Evolutionary conservation across 768 basidiomycete species (phyloP).

Genomic region (Lactarius tabidus): DNA sequence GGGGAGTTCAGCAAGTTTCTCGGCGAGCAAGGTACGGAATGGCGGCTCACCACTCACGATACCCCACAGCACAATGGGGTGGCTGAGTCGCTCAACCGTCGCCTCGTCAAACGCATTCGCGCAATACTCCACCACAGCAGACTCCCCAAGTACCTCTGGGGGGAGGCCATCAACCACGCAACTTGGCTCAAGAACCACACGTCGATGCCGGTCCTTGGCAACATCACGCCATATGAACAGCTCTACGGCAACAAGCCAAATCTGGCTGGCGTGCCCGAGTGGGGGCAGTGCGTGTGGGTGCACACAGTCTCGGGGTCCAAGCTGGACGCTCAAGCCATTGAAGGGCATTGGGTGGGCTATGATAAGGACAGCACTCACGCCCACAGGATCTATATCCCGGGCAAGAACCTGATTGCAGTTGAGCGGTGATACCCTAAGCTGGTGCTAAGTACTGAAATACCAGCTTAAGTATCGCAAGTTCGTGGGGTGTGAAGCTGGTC

Average conservation of each 20-base stretch:
- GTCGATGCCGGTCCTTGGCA: constrained; percentile 23
- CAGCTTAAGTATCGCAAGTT: no score
- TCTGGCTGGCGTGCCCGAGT: constrained; percentile 17
- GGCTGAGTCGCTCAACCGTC: background rate
- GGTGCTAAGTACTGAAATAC: no score
- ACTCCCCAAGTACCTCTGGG: constrained; percentile 31
- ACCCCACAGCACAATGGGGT: constrained; percentile 6
- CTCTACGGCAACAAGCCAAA: constrained; percentile 29
- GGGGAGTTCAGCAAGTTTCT: no score
- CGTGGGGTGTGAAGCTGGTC: no score
- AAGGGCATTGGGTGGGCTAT: constrained; percentile 35
- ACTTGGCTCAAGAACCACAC: constrained; percentile 15
- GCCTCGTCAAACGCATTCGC: background rate
- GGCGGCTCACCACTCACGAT: background rate
- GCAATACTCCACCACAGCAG: background rate
- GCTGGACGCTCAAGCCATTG: constrained; percentile 14
- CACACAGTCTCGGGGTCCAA: constrained; percentile 7
- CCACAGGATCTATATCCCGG: constrained; percentile 36
- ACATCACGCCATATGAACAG: constrained; percentile 30
- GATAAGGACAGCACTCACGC: constrained; percentile 32
- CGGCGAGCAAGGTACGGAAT: background rate
- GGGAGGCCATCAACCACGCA: constrained; percentile 26
- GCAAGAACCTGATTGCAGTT: constrained; percentile 28
- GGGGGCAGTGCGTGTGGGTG: constrained; percentile 25
- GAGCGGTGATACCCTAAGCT: no score